Percentiles rank a stretch among this genome's conserved stretches.
These are phyloP conservation scores for Sanghuangporus weigelae DNA, from an alignment of 1,284 basidiomycete species.

Conservation along the genomic window DNA sequence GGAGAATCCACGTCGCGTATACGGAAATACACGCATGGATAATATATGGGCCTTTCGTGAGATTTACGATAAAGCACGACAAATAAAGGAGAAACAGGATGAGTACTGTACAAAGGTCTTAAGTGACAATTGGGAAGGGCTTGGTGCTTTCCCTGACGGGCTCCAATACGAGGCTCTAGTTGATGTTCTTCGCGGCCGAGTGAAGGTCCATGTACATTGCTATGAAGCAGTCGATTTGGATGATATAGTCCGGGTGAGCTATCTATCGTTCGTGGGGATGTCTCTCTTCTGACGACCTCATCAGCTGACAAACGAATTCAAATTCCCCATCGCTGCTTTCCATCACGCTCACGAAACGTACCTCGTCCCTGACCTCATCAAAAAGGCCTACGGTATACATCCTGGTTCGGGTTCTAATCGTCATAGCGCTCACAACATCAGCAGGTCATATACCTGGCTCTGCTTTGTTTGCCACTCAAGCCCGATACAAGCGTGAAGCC, in stretches of 20 bases:
- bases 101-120: constrained; percentile 57
- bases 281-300: constrained; percentile 19
- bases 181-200: constrained; percentile 77
- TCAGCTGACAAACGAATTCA: constrained; percentile 75
- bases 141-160: constrained; percentile 69
- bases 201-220: constrained; percentile 78
- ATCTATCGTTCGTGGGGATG: not conserved
- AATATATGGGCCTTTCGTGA: constrained; percentile 39
- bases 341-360: constrained; percentile 82
- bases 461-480: constrained; percentile 70
- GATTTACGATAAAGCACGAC: constrained; percentile 67
- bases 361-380: constrained; percentile 69
- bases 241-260: constrained; percentile 58
- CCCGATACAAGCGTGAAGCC: constrained; percentile 79
- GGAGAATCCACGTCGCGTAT: constrained; percentile 34
- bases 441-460: constrained; percentile 55
- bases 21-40: constrained; percentile 39
- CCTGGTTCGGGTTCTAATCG: not conserved
- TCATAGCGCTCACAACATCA: not conserved
- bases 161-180: constrained; percentile 83
- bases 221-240: constrained; percentile 80
- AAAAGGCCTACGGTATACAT: constrained; percentile 55
- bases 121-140: constrained; percentile 52
- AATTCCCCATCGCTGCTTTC: constrained; percentile 70
- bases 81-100: constrained; percentile 74